Conservation (phyloP, 257 asterid genomes). For the Verbascum thapsus region DNA sequence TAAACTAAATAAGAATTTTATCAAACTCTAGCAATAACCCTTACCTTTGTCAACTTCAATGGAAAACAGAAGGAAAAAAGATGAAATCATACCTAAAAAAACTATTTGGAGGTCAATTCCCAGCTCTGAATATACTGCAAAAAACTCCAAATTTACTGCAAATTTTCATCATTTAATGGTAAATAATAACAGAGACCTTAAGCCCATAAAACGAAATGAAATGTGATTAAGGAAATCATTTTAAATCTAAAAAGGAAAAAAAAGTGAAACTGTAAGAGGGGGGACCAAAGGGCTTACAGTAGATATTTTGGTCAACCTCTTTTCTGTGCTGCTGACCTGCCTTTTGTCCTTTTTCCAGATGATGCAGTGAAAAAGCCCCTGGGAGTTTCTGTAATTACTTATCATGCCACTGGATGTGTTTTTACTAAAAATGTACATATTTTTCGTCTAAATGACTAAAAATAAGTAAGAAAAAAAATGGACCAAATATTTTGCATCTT, state of each 20-base stretch:
- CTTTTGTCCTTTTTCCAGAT: constrained; percentile 45
- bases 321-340: constrained; percentile 61
- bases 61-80: neutral
- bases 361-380: constrained; percentile 27
- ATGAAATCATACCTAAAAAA: constrained; percentile 33
- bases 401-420: constrained; percentile 33
- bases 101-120: constrained; percentile 27
- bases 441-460: no score
- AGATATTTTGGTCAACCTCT: constrained; percentile 53
- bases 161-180: constrained; percentile 10
- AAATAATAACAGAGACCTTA: no score
- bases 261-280: constrained; percentile 42
- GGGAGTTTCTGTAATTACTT: constrained; percentile 29
- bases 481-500: no score
- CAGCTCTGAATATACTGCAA: constrained; percentile 24
- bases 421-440: no score
- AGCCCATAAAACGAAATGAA: constrained; percentile 45
- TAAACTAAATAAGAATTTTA: no score
- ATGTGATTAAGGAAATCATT: constrained; percentile 47
- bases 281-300: constrained; percentile 37
- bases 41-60: neutral
- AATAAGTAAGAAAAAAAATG: no score
- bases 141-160: constrained; percentile 2
- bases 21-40: constrained; percentile 18
- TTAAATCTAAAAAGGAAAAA: constrained; percentile 48